Percentiles rank a stretch among this genome's conserved stretches.
Evolutionary conservation across 73 alveolate species (phyloP).

Genomic region (Uronychia setigera): DNA sequence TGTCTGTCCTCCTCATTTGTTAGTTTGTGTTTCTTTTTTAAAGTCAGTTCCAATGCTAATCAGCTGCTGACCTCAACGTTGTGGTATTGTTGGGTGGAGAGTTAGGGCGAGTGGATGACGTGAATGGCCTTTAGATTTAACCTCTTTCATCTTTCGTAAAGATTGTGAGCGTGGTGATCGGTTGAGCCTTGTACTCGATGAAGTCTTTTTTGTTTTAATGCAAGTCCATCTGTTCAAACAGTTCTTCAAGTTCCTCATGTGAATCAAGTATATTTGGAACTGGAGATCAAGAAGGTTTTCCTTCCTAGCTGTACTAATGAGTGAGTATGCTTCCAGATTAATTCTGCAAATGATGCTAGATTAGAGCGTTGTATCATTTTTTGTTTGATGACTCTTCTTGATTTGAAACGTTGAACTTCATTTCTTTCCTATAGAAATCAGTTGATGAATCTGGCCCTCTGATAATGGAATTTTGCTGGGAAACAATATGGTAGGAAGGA

Average conservation of each 20-base stretch:
- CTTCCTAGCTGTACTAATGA: too few relatives aligned
- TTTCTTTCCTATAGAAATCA: too few relatives aligned
- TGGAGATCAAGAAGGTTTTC: background rate
- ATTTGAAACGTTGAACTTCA: too few relatives aligned
- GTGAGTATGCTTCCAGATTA: too few relatives aligned
- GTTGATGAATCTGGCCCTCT: too few relatives aligned
- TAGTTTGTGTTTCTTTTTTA: background rate
- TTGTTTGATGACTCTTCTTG: too few relatives aligned
- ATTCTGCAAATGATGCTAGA: too few relatives aligned
- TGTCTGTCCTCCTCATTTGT: background rate
- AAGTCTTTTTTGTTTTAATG: background rate
- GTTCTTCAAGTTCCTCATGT: background rate
- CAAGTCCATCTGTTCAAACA: background rate
- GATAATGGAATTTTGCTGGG: too few relatives aligned
- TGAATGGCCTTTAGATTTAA: background rate
- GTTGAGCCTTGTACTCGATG: background rate
- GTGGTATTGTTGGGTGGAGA: background rate
- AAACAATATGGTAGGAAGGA: too few relatives aligned
- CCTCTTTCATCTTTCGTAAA: background rate
- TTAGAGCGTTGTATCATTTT: too few relatives aligned
- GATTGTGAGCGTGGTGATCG: background rate
- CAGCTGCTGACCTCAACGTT: too few relatives aligned
- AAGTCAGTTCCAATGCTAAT: background rate
- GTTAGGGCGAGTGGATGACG: background rate
- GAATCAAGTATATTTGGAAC: background rate